Evolutionary conservation across 257 asterid species (phyloP).

Genomic region (Solanum stenotomum): DNA sequence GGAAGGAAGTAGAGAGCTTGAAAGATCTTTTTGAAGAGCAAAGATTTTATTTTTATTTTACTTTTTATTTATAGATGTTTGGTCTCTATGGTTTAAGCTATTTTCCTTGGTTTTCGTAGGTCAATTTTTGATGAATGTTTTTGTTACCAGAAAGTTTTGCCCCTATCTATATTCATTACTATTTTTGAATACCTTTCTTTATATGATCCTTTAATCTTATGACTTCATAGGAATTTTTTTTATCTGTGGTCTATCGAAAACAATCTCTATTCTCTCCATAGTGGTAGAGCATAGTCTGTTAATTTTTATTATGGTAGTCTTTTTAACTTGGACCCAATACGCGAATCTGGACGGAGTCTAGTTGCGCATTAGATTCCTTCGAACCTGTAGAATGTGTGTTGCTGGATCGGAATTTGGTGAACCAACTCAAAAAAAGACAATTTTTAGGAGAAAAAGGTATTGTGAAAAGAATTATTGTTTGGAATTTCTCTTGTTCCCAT

Average conservation of each 20-base stretch:
- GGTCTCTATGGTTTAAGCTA: not conserved
- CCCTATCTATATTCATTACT: not conserved
- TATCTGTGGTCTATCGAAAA: fast-evolving
- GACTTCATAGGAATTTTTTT: not conserved
- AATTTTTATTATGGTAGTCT: too few species aligned
- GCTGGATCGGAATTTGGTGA: not conserved
- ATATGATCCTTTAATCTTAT: not conserved
- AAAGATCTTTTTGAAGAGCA: not conserved
- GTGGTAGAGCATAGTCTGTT: too few species aligned
- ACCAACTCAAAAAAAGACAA: not conserved
- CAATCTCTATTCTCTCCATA: too few species aligned
- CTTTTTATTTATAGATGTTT: not conserved
- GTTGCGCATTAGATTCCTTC: too few species aligned
- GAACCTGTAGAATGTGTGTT: not conserved
- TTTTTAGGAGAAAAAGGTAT: not conserved
- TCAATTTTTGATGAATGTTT: not conserved
- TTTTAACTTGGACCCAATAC: too few species aligned
- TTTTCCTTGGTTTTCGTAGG: not conserved
- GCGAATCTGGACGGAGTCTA: too few species aligned
- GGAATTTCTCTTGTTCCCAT: too few species aligned
- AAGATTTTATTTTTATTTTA: not conserved
- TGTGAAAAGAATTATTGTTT: not conserved
- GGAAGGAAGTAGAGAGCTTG: not conserved
- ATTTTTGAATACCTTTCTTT: not conserved
- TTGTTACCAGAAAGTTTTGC: not conserved